phyloP scores from a whole-genome alignment of 2,329 filamentous ascomycete genomes.

The Curvularia hawaiiensis region DNA sequence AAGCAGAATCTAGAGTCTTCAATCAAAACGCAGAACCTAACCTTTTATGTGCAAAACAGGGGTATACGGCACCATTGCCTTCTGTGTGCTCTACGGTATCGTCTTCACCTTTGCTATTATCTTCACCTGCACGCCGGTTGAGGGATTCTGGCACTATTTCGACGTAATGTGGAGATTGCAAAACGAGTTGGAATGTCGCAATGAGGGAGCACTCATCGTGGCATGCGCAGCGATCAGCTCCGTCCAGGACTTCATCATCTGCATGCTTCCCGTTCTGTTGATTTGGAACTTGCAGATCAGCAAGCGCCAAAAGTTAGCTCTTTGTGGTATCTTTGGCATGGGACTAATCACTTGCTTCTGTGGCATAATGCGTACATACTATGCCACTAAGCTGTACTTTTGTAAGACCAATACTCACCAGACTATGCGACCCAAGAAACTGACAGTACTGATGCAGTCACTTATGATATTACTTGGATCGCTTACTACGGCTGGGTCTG shows the following conservation, averaged over 20 bases:
- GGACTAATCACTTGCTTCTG: slow-evolving; percentile 49
- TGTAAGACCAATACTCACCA: slow-evolving; percentile 14
- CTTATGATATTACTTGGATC: slow-evolving; percentile 50
- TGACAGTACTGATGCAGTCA: slow-evolving; percentile 18
- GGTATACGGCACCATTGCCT: slow-evolving; percentile 46
- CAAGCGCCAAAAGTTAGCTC: slow-evolving; percentile 50
- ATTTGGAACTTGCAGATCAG: slow-evolving; percentile 53
- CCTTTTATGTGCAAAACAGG: not conserved
- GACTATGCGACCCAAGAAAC: not conserved
- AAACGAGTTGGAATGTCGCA: slow-evolving; percentile 42
- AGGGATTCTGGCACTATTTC: slow-evolving; percentile 50
- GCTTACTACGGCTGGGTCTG: slow-evolving; percentile 49
- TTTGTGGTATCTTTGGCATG: slow-evolving; percentile 52
- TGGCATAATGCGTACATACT: slow-evolving; percentile 47
- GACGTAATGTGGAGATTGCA: slow-evolving; percentile 39
- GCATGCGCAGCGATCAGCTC: slow-evolving; percentile 48
- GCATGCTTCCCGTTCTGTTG: slow-evolving; percentile 51
- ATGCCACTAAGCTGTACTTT: slow-evolving; percentile 41
- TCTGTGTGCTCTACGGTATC: slow-evolving; percentile 48
- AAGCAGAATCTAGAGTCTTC: not conserved
- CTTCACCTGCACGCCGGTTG: slow-evolving; percentile 47
- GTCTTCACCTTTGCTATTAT: slow-evolving; percentile 44
- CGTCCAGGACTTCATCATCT: slow-evolving; percentile 49
- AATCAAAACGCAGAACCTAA: not conserved
- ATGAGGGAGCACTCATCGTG: slow-evolving; percentile 48